phyloP scores from a whole-genome alignment of 163 green algal species.

The Smithsoniella earleae region DNA sequence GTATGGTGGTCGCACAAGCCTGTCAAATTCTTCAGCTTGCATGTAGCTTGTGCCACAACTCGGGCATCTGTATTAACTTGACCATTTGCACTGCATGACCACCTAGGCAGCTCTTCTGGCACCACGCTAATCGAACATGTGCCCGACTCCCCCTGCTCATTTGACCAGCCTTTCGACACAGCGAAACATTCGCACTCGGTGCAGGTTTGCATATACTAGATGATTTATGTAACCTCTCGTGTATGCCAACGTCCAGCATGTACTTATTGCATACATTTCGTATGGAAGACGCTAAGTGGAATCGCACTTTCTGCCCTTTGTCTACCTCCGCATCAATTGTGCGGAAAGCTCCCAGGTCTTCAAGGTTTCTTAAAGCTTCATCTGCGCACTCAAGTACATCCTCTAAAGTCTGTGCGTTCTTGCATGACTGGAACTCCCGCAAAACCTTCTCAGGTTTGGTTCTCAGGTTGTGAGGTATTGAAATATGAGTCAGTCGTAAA shows the following conservation, averaged over 20 bases:
- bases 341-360: slow-evolving; percentile 21
- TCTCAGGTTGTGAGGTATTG: slow-evolving; percentile 2
- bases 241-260: too few relatives aligned
- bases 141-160: background rate
- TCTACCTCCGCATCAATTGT: slow-evolving; percentile 8
- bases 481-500: background rate
- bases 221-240: too few relatives aligned
- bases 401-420: background rate
- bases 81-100: background rate
- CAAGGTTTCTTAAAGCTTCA: slow-evolving; percentile 3
- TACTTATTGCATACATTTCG: too few relatives aligned
- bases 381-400: slow-evolving; percentile 6
- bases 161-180: background rate
- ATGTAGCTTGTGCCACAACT: background rate
- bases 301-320: background rate
- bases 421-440: background rate
- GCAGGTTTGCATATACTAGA: too few relatives aligned
- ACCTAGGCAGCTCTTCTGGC: background rate
- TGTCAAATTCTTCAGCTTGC: background rate
- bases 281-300: too few relatives aligned
- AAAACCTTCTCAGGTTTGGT: slow-evolving; percentile 19
- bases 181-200: too few relatives aligned
- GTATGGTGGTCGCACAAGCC: slow-evolving; percentile 1
- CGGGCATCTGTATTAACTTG: slow-evolving; percentile 16
- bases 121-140: background rate